Evolutionary conservation across 2,329 filamentous ascomycete species (phyloP), one percentile per base, ranked within the genome.

Genomic region (Fusarium coffeatum): DNA sequence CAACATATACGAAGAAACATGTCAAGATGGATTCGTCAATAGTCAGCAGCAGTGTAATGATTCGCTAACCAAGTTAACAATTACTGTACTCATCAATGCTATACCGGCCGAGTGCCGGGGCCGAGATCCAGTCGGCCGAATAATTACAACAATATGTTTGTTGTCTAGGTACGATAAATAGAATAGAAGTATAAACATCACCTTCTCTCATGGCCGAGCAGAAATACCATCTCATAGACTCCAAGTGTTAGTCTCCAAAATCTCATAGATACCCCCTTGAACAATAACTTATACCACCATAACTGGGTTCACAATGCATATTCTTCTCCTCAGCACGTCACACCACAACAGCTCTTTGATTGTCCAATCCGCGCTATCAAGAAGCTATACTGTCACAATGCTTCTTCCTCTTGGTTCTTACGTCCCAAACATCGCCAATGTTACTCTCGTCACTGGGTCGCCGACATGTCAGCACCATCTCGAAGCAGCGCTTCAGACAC

Each of bases 321-420:
- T 86, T 65, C 80, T 86, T 63, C 72, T 86, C 60, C 74, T 86
- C 40, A 84, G 84, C 37, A 84, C 79, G 58, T 83, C 77, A 41
- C 84, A 85, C 43, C 81, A 82, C 58, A 85, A 83, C 51, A 84
- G 84, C 64, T 74, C 78, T 51, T 76, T 84, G 30, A 77, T 83
- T 53, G 75, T 85, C 47, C 57, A 79, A 22, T 77, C 81, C 47
- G 79, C 81, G 28, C 77, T 86, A 11, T 59, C 71, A 10, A 74
- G 77, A 34, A 75, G 72, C 50, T 83, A 86, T 74, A 78, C 75
- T 42, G 78, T 87, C 56, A 84, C 81, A 22, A 82, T 82, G 4
- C 25, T 64, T 15, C 25, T 47, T 23, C 45, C 50, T 11, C 53
- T 34, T 18, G 8, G 15, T 15, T 34, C 30, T 13, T 30, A 28